Base-by-base conservation (phyloP, 2,329 filamentous ascomycete species). In the Ophiostoma montium region DNA sequence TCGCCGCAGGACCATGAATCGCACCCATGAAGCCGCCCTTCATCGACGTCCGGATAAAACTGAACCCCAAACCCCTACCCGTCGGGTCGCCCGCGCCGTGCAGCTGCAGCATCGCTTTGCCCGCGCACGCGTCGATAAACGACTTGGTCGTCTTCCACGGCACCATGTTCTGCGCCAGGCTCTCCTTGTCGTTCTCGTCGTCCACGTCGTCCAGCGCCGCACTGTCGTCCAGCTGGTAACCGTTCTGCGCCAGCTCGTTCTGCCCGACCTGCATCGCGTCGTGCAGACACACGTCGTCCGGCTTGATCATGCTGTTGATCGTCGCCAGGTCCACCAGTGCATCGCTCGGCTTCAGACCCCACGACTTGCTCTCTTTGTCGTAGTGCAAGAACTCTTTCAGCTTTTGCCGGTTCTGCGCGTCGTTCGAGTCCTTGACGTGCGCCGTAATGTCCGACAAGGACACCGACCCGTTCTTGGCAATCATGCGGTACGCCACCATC, bases 131-230 rank as follows among this genome's bases (percentile, higher is more conserved):
- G 56, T 95, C 85, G 52, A 95, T 76, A 65, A 98, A 98, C 53
- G 94, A 94, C 67, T 95, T 95, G 47, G 87, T 95, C 0, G 88
- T 90, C 58, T 90, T 87, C 92, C 92, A 98, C 0, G 92, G 92
- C 0, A 90, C 88, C 67, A 98, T 80, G 60, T 89, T 86, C 63
- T 90, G 80, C 47, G 94, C 87, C 11, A 94, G 75, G 47, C 82
- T 86, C 58, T 89, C 82, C 50, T 80, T 72, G 27, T 69, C 67
- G 51, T 72, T 72, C 50, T 80, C 85, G 31, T 81, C 82, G 23
- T 77, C 73, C 35, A 77, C 73, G 10, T 75, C 75, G 35, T 83
- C 77, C 5, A 84, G 80, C 23, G 84, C 81, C 12, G 76, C 73
- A 27, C 65, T 69, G 35, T 75, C 67, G 62, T 78, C 76, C 7